Conservation (phyloP, 768 basidiomycete species). For the Porpolomopsis calyptriformis region DNA sequence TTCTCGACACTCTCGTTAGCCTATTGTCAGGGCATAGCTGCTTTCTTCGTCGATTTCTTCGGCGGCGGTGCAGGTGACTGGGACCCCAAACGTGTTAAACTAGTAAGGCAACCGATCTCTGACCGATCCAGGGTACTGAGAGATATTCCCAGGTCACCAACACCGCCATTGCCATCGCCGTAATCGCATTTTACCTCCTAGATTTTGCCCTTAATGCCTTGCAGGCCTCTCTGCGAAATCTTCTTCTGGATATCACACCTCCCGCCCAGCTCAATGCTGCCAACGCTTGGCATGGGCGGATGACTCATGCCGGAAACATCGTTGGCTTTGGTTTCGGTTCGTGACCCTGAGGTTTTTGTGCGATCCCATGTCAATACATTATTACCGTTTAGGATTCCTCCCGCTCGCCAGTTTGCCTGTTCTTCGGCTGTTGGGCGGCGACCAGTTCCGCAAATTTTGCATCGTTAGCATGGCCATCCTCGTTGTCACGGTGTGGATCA, state of each 20-base stretch:
- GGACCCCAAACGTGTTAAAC: constrained; percentile 63
- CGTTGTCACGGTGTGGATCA: constrained; percentile 73
- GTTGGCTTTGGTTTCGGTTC: constrained; percentile 85
- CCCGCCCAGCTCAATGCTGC: constrained; percentile 83
- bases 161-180: constrained; percentile 74
- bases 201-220: constrained; percentile 97
- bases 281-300: constrained; percentile 96
- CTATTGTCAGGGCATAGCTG: constrained; percentile 67
- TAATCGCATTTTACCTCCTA: constrained; percentile 83
- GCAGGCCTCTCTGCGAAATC: constrained; percentile 85
- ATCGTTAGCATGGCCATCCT: constrained; percentile 74
- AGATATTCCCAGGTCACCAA: constrained; percentile 43
- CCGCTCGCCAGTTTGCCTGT: constrained; percentile 76
- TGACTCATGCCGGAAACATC: constrained; percentile 96
- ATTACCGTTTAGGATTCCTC: constrained; percentile 59
- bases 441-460: constrained; percentile 95
- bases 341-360: constrained; percentile 12
- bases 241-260: constrained; percentile 87
- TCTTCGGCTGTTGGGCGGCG: constrained; percentile 72
- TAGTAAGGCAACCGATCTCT: constrained; percentile 30
- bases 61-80: constrained; percentile 73
- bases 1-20: constrained; percentile 72
- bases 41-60: constrained; percentile 65
- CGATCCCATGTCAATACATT: background rate
- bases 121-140: background rate